phyloP scores from a whole-genome alignment of 2,329 filamentous ascomycete species.

The Penicillium sp. region DNA sequence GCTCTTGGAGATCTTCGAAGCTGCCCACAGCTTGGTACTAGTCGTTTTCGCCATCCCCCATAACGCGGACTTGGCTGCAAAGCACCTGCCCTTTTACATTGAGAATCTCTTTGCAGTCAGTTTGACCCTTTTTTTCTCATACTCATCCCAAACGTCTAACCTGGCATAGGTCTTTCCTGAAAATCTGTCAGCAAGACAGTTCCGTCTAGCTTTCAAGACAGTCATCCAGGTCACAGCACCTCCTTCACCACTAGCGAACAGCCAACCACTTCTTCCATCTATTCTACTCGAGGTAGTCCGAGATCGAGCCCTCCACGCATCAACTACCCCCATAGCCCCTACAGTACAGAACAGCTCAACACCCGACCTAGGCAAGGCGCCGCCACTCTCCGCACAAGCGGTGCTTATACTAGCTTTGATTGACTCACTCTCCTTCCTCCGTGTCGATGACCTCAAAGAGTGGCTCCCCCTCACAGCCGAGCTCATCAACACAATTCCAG shows the following conservation, averaged over 20 bases:
- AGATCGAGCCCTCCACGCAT: conserved; percentile 59
- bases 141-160: background rate
- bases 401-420: conserved; percentile 73
- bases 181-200: conserved; percentile 78
- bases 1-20: conserved; percentile 74
- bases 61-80: conserved; percentile 67
- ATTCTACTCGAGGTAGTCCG: conserved; percentile 75
- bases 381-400: conserved; percentile 66
- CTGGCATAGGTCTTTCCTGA: conserved; percentile 63
- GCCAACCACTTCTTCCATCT: conserved; percentile 74
- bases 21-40: conserved; percentile 78
- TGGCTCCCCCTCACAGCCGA: conserved; percentile 74
- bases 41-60: conserved; percentile 77
- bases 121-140: background rate
- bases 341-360: conserved; percentile 34
- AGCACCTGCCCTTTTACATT: conserved; percentile 78
- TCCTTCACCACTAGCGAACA: conserved; percentile 69
- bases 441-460: conserved; percentile 68
- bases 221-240: conserved; percentile 78
- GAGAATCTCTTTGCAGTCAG: conserved; percentile 67
- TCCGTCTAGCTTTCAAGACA: conserved; percentile 83
- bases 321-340: conserved; percentile 48
- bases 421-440: conserved; percentile 73
- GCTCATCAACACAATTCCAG: conserved; percentile 62
- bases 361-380: conserved; percentile 32